Evolutionary conservation across 768 basidiomycete genomes (phyloP), one percentile per base, ranked within the genome.

Genomic region (Pleurotus platypus): DNA sequence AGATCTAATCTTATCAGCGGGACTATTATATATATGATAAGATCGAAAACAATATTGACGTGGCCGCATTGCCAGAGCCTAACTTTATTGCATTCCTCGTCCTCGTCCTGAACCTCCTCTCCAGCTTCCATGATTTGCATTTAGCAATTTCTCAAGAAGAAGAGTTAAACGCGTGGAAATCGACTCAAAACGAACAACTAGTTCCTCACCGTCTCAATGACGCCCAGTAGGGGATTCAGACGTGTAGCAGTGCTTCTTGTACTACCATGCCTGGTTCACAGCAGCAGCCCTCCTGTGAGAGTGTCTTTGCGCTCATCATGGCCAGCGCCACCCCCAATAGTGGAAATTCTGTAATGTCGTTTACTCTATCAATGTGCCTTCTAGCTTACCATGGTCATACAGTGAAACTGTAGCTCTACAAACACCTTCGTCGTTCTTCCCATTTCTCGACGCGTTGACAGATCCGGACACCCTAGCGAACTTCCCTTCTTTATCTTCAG

Each of bases 361-460:
- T 42, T 2, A 16, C 4, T 35, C 2, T 35, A 11, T 9, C 11
- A 11, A 11, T 11, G 11, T 11, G 30, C 9, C 30, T 11, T 11
- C 30, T 35, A 35, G 30, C 30, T 35, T 11, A 35, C 30, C 9
- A 30, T 30, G 30, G 30, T 35, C 30, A 11, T 49, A 5, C 65
- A 98, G 96, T 39, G 96, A 99, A 72, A 85, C 92, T 0, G 77
- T 94, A 12, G 72, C 88, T 5, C 69, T 87, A 46, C 91, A 96
- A 67, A 82, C 86, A 49, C 82, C 89, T 0, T 67, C 79, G 16
- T 74, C 82, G 13, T 93, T 93, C 74, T 93, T 95, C 68, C 84
- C 87, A 5, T 74, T 92, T 15, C 76, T 98, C 2, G 76, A 86
- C 61, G 77, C 81, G 39, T 72, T 94, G 3, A 81, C 85, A 6